Evolutionary conservation across 306 rosid species (phyloP), one percentile per base, ranked within the genome.

Genomic region (Cucurbita moschata): DNA sequence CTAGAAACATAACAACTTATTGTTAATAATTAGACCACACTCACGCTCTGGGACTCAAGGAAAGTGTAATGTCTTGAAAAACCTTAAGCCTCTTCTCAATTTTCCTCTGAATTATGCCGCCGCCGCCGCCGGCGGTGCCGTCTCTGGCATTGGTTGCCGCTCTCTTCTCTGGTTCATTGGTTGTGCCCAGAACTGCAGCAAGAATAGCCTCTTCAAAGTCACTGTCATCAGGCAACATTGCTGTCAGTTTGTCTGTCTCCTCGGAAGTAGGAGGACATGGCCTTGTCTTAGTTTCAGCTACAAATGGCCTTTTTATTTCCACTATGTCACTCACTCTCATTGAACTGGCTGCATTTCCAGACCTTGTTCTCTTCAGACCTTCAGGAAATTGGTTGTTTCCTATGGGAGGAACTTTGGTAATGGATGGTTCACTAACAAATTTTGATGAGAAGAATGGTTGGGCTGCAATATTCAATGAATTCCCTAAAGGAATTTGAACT

Each of bases 191-290:
- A 79, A 89, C 83, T 4, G 95, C 88, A 3, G 97, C 82, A 26
- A 94, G 83, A 64, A 95, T 91, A 4, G 99, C 99, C 38, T 95
- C 99, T 68, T 95, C 97, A 59, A 95, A 95, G 63, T 91, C 99
- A 82, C 82, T 80, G 77, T 81, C 87, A 58, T 89, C 89, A 0
- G 99, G 99, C 81, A 86, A 78, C 81, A 86, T 75, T 13, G 81
- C 85, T 3, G 56, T 59, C 59, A 85, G 38, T 74, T 81, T 82
- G 66, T 65, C 86, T 15, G 10, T 77, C 44, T 75, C 84, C 46
- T 87, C 92, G 7, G 79, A 56, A 40, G 43, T 40, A 10, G 85
- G 8, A 30, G 55, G 39, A 50, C 79, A 35, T 30, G 89, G 80
- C 88, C 92, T 82, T 1, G 96, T 73, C 82, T 90, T 90, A 77